These are phyloP conservation scores for Dioszegia hungarica DNA, from an alignment of 768 basidiomycete species.

Conservation along the genomic window DNA sequence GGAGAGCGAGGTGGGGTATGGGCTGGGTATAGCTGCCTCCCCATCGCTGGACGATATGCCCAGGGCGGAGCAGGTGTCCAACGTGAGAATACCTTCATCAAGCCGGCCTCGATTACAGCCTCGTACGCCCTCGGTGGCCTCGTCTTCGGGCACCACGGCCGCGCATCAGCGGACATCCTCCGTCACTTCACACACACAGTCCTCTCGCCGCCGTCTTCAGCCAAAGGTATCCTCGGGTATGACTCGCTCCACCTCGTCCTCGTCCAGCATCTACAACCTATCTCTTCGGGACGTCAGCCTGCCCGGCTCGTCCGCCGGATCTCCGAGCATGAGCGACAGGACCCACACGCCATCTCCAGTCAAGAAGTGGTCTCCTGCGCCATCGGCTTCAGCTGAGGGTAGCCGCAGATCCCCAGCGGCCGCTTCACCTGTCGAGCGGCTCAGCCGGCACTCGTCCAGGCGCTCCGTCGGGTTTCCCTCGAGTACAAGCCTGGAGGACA, in stretches of 20 bases:
- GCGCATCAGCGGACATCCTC: neutral
- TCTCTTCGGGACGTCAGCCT: neutral
- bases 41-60: neutral
- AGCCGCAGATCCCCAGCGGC: neutral
- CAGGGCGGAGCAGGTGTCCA: no score
- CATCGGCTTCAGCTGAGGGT: neutral
- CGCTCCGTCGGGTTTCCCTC: neutral
- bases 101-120: neutral
- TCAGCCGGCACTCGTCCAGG: neutral
- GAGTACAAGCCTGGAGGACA: neutral
- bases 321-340: neutral
- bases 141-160: neutral
- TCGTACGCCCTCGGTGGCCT: neutral
- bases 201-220: slow-evolving; percentile 1
- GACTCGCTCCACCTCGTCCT: neutral
- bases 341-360: neutral
- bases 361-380: neutral
- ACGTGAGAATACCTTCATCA: neutral
- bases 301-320: neutral
- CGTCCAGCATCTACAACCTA: neutral
- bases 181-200: neutral
- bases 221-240: neutral
- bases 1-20: slow-evolving; percentile 22
- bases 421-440: neutral
- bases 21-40: neutral